A percentile compares a stretch with the other conserved stretches of the same genome.
Evolutionary conservation across 352 stramenopile genomes (phyloP).

Genomic region (Stramenopiles sp.): DNA sequence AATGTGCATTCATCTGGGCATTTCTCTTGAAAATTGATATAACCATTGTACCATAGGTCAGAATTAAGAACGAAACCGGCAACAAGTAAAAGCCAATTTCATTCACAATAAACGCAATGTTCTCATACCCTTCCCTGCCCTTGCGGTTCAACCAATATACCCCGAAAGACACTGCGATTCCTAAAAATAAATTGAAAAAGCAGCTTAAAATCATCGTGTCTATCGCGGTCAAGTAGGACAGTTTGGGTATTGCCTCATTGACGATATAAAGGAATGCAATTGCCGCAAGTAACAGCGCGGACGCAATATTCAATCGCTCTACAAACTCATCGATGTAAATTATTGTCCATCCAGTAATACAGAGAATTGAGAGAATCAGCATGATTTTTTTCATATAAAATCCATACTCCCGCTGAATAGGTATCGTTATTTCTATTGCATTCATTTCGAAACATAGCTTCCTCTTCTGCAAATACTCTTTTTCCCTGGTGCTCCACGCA

Average conservation of each 20-base stretch:
- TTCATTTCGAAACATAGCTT: too few relatives aligned
- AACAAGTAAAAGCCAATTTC: too few relatives aligned
- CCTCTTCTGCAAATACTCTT: too few relatives aligned
- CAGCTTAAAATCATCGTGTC: not conserved
- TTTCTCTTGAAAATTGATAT: too few relatives aligned
- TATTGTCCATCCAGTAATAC: not conserved
- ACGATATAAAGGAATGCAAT: not conserved
- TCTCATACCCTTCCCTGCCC: too few relatives aligned
- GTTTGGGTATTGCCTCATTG: not conserved
- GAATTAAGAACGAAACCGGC: too few relatives aligned
- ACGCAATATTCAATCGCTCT: not conserved
- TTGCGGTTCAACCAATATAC: too few relatives aligned
- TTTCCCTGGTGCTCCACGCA: too few relatives aligned
- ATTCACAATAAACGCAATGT: too few relatives aligned
- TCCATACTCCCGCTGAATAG: not conserved
- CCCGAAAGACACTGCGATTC: too few relatives aligned
- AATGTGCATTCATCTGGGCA: too few relatives aligned
- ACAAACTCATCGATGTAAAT: not conserved
- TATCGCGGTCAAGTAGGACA: not conserved
- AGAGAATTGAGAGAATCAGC: not conserved
- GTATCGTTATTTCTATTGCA: not conserved
- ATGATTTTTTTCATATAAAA: not conserved
- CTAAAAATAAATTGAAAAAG: not conserved
- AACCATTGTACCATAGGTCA: too few relatives aligned
- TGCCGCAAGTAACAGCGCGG: not conserved